A percentile compares a stretch with the other conserved stretches of the same genome.
phyloP scores from a whole-genome alignment of 805 yeast genomes.

The Kodamaea fukazawae region DNA sequence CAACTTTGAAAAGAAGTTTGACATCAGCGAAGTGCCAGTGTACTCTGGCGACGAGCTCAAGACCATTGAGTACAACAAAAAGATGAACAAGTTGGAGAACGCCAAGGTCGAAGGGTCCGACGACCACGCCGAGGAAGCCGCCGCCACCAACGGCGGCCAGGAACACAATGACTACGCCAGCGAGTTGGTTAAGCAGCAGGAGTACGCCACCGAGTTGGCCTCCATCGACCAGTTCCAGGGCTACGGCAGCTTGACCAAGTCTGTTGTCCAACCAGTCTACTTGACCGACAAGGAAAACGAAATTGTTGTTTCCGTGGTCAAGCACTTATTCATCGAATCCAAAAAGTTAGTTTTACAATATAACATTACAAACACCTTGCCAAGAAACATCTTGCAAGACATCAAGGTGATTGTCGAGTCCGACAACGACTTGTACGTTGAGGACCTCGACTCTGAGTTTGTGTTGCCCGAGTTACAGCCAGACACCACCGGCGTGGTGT shows the following conservation, averaged over 20 bases:
- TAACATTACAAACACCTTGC: slow-evolving; percentile 79
- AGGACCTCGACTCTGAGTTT: slow-evolving; percentile 47
- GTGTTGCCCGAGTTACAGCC: slow-evolving; percentile 71
- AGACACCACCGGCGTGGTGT: slow-evolving; percentile 66
- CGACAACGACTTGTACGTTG: slow-evolving; percentile 54
- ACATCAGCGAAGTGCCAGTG: slow-evolving; percentile 63
- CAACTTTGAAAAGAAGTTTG: slow-evolving; percentile 60
- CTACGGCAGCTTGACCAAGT: slow-evolving; percentile 74
- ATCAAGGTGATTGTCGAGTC: slow-evolving; percentile 70
- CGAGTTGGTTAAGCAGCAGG: slow-evolving; percentile 50
- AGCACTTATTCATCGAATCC: slow-evolving; percentile 69
- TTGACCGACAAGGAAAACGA: slow-evolving; percentile 93
- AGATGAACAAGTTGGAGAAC: slow-evolving; percentile 38
- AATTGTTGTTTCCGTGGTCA: slow-evolving; percentile 79
- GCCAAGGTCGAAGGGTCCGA: slow-evolving; percentile 18
- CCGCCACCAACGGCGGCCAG: slow-evolving; percentile 18
- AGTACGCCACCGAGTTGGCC: slow-evolving; percentile 66
- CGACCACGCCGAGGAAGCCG: slow-evolving; percentile 22
- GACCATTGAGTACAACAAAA: slow-evolving; percentile 58
- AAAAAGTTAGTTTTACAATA: slow-evolving; percentile 77
- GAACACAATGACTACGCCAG: slow-evolving; percentile 20
- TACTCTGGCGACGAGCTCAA: slow-evolving; percentile 66
- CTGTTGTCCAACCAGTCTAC: slow-evolving; percentile 56
- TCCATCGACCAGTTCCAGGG: slow-evolving; percentile 68
- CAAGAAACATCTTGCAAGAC: slow-evolving; percentile 71